Conservation (phyloP, 106 monocot genomes). For the Allium fistulosum region DNA sequence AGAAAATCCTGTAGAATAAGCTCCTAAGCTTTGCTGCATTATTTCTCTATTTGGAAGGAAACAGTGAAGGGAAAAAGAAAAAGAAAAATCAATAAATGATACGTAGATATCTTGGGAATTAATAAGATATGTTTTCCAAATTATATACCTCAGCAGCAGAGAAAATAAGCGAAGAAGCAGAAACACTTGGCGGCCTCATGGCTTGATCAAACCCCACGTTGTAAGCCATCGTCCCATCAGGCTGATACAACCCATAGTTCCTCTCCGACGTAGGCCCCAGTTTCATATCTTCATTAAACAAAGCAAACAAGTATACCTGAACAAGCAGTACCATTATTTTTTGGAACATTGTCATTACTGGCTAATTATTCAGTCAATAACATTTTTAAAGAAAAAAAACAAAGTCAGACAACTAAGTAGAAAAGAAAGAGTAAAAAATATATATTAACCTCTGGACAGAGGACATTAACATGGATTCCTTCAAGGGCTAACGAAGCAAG, state of each 20-base stretch:
- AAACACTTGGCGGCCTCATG: conserved; percentile 17
- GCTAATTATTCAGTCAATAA: too few species aligned
- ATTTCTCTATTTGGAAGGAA: background rate
- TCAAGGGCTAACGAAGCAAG: too few species aligned
- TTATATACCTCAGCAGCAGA: conserved; percentile 16
- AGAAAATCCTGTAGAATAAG: conserved; percentile 5
- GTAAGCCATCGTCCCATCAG: conserved; percentile 78
- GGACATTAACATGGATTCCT: too few species aligned
- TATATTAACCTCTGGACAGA: too few species aligned
- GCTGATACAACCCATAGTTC: conserved; percentile 84
- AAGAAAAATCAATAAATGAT: background rate
- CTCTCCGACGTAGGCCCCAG: conserved; percentile 92
- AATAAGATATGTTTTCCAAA: background rate
- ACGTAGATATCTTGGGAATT: background rate
- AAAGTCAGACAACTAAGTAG: too few species aligned
- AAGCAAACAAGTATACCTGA: conserved; percentile 88
- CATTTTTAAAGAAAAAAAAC: too few species aligned
- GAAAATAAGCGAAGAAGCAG: conserved; percentile 26
- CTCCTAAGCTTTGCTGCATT: background rate
- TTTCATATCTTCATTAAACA: conserved; percentile 96
- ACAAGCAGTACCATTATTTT: conserved; percentile 16
- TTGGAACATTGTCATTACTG: too few species aligned
- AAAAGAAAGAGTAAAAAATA: too few species aligned
- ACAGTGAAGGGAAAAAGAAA: background rate
- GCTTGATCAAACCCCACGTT: conserved; percentile 48